phyloP scores from a whole-genome alignment of 768 basidiomycete genomes.

The Tubosaeta sp. region DNA sequence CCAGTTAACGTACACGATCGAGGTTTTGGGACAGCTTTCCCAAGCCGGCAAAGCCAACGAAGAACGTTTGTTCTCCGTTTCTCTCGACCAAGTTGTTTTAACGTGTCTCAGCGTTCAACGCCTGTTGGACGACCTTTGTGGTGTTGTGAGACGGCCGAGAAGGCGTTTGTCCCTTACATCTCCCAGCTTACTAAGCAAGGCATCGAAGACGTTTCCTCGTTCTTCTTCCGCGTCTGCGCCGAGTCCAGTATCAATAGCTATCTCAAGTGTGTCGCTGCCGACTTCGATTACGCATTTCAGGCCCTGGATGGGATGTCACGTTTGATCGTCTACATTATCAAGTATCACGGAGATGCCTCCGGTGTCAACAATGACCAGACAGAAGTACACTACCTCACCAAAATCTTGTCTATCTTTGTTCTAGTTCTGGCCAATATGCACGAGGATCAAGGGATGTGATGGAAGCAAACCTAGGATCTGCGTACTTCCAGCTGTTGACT shows the following conservation, averaged over 20 bases:
- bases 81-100: background rate
- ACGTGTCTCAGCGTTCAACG: slow-evolving; percentile 48
- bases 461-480: slow-evolving; percentile 78
- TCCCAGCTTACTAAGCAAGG: slow-evolving; percentile 97
- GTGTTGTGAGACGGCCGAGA: slow-evolving; percentile 70
- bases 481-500: slow-evolving; percentile 85
- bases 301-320: slow-evolving; percentile 94
- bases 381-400: slow-evolving; percentile 94
- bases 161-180: slow-evolving; percentile 93
- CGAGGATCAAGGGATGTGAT: slow-evolving; percentile 86
- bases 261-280: slow-evolving; percentile 64
- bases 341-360: slow-evolving; percentile 96
- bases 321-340: slow-evolving; percentile 96
- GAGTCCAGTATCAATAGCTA: slow-evolving; percentile 92
- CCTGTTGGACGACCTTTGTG: slow-evolving; percentile 80
- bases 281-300: slow-evolving; percentile 77
- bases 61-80: slow-evolving; percentile 40
- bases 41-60: slow-evolving; percentile 79
- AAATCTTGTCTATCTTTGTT: slow-evolving; percentile 96
- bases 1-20: slow-evolving; percentile 77
- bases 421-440: slow-evolving; percentile 93
- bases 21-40: slow-evolving; percentile 70
- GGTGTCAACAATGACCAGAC: slow-evolving; percentile 91
- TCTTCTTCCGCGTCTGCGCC: slow-evolving; percentile 98
- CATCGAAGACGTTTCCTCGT: slow-evolving; percentile 92